These are phyloP conservation scores for Paramecium tetraurelia DNA, from an alignment of 73 alveolate genomes.

Conservation along the genomic window DNA sequence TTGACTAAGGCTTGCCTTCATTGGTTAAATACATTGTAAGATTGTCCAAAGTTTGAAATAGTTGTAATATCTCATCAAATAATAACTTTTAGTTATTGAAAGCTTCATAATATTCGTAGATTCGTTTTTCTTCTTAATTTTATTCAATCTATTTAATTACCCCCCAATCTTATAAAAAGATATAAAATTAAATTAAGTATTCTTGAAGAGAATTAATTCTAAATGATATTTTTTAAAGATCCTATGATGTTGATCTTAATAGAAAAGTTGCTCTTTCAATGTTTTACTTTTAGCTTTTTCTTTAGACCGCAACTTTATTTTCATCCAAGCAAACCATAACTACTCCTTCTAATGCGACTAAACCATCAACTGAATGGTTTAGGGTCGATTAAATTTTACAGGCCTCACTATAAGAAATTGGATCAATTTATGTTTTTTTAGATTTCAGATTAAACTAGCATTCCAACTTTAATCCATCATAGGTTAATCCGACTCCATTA, in stretches of 20 bases:
- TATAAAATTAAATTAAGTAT: conserved; percentile 1
- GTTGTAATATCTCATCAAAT: neutral
- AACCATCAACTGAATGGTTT: neutral
- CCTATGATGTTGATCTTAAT: neutral
- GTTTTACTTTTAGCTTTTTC: neutral
- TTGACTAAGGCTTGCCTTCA: conserved; percentile 13
- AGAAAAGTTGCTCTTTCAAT: conserved; percentile 3
- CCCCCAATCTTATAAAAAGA: conserved; percentile 36
- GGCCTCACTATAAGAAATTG: conserved; percentile 12
- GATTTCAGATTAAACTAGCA: neutral
- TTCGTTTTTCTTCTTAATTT: neutral
- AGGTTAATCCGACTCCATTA: neutral
- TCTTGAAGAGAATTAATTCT: conserved; percentile 11
- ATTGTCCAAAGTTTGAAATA: conserved; percentile 12
- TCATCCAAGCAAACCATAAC: neutral
- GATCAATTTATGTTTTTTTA: neutral
- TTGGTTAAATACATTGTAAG: conserved; percentile 3
- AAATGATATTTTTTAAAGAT: neutral
- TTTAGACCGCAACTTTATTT: neutral
- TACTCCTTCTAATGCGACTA: neutral
- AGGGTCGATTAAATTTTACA: neutral
- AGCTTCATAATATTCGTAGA: conserved; percentile 7
- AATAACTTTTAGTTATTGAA: neutral
- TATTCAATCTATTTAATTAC: neutral
- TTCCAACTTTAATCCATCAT: neutral